Conservation (phyloP, 148 eudicot species). For the Spergularia marina region DNA sequence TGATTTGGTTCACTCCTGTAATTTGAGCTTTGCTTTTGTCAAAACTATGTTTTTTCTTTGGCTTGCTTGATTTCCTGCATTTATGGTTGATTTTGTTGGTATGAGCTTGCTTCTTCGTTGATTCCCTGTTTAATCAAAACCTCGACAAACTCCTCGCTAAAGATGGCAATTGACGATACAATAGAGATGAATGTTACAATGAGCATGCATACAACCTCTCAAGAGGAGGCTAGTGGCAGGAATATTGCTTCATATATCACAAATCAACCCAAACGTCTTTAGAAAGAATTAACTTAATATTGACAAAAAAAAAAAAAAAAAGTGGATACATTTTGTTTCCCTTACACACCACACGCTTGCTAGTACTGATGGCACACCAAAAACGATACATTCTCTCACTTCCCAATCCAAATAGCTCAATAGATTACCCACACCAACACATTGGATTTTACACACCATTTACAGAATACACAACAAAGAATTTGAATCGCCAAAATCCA, state of each 20-base stretch:
- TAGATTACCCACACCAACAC: slow-evolving; percentile 20
- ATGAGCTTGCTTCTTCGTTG: too few species aligned
- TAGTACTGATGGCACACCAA: slow-evolving; percentile 9
- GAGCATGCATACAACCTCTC: too few species aligned
- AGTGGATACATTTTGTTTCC: neutral
- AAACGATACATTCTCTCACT: slow-evolving; percentile 16
- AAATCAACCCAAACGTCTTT: neutral
- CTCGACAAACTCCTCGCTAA: too few species aligned
- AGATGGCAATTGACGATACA: too few species aligned
- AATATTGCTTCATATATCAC: neutral
- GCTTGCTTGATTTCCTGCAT: too few species aligned
- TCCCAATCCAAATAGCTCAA: slow-evolving; percentile 12
- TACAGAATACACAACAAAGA: slow-evolving; percentile 48
- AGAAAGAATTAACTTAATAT: slow-evolving; percentile 27
- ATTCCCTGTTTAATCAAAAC: too few species aligned
- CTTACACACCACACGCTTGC: neutral
- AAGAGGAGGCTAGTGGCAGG: too few species aligned
- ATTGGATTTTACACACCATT: slow-evolving; percentile 41
- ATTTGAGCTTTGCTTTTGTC: too few species aligned
- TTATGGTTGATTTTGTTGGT: too few species aligned
- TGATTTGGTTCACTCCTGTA: too few species aligned
- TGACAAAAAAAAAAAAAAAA: slow-evolving; percentile 6
- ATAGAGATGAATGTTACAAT: too few species aligned
- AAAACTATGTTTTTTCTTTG: too few species aligned
- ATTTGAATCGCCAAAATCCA: slow-evolving; percentile 18